These are phyloP conservation scores for Brettanomyces bruxellensis DNA, from an alignment of 805 yeast genomes.

Conservation along the genomic window DNA sequence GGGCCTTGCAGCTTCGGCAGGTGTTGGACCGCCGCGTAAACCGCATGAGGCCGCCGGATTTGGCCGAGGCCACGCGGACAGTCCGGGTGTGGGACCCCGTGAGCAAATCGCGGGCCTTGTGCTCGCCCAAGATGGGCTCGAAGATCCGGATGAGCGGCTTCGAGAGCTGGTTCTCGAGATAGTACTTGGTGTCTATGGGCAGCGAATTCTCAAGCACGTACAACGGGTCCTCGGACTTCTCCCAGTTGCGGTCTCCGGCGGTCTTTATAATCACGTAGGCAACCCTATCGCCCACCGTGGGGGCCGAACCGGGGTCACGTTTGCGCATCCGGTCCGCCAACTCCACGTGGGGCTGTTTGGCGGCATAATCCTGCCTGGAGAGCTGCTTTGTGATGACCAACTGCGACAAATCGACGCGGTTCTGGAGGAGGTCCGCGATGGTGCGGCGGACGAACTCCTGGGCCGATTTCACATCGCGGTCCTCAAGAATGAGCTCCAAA, in stretches of 20 bases:
- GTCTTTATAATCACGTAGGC: conserved; percentile 89
- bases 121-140: conserved; percentile 89
- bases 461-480: conserved; percentile 79
- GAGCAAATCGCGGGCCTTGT: conserved; percentile 67
- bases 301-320: conserved; percentile 97
- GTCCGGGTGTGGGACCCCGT: conserved; percentile 81
- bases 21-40: conserved; percentile 85
- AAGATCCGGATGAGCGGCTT: conserved; percentile 91
- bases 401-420: conserved; percentile 86
- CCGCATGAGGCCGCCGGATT: conserved; percentile 76
- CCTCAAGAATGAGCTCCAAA: conserved; percentile 73
- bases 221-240: conserved; percentile 94
- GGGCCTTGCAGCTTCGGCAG: conserved; percentile 83
- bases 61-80: conserved; percentile 62
- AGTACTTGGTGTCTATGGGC: conserved; percentile 91
- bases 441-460: conserved; percentile 76
- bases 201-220: conserved; percentile 86
- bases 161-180: conserved; percentile 82
- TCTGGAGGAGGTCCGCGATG: conserved; percentile 84
- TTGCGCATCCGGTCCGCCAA: conserved; percentile 92
- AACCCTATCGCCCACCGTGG: conserved; percentile 94
- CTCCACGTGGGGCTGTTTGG: conserved; percentile 96
- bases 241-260: conserved; percentile 80
- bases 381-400: conserved; percentile 89
- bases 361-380: conserved; percentile 83